Evolutionary conservation across 371 early-diverging fungal species (phyloP), one percentile per base, ranked within the genome.

Genomic region (Lichtheimia ornata): DNA sequence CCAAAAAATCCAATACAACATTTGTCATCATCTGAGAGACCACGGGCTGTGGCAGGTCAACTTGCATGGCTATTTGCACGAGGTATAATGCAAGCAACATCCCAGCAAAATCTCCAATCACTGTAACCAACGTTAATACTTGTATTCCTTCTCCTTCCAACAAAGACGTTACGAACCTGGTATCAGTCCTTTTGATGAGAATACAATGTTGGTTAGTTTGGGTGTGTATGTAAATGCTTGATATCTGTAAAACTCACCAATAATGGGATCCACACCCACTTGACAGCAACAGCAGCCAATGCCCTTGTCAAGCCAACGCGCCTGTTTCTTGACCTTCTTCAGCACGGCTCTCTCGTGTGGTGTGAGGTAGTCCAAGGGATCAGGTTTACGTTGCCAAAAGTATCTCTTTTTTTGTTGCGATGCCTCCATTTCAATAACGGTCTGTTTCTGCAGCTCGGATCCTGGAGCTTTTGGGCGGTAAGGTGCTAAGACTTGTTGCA

Each of bases 91-190:
- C 58, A 3, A 76, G 55, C 3, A 65, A 20, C 4, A 65, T 22
- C 7, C 70, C 72, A n/a, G 67, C 59, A 20, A 76, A 76, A 53
- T 76, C 76, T 13, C 76, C 76, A 17, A 76, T 35, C 1, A 76
- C 64, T 4, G 70, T 72, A 20, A 76, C 9, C 35, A 35, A 35
- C 9, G 11, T 35, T 35, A 35, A 2, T 2, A 35, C 9, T 2
- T 11, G 9, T 35, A 6, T 35, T 35, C 11, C 35, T 35, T 9
- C 11, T 35, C 35, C 35, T 35, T 35, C 35, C 35, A 6, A 35
- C 2, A n/a, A 30, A 30, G 35, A 11, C 11, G 2, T 0, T 17
- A 47, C 22, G 5, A n/a, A 47, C 47, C 47, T 47, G 47, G 47
- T 18, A 47, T 47, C n/a, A 47, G 2, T 17, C 47, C 47, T 47